A percentile compares a stretch with the other conserved stretches of the same genome.
These are phyloP conservation scores for Clarireedia hainanense DNA, from an alignment of 2,329 filamentous ascomycete genomes.

Conservation along the genomic window DNA sequence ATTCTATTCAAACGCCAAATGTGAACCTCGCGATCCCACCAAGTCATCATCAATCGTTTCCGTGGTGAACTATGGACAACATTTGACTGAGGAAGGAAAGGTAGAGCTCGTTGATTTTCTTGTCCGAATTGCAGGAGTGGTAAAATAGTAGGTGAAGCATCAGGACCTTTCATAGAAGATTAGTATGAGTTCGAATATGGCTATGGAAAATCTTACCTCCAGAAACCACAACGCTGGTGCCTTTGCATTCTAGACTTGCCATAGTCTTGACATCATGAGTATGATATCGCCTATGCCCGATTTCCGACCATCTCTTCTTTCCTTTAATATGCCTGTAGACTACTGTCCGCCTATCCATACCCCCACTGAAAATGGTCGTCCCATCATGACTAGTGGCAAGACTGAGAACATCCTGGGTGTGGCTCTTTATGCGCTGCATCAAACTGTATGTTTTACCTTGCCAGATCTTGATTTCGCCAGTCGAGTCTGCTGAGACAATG, in stretches of 20 bases:
- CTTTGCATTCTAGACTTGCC: conserved; percentile 77
- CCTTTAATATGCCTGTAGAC: conserved; percentile 65
- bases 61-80: conserved; percentile 65
- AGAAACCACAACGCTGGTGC: conserved; percentile 80
- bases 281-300: conserved; percentile 81
- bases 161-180: conserved; percentile 56
- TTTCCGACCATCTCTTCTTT: conserved; percentile 69
- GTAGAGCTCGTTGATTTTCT: conserved; percentile 74
- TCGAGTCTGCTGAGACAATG: conserved; percentile 91
- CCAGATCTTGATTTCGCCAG: conserved; percentile 89
- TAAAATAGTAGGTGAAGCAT: conserved; percentile 73
- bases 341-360: conserved; percentile 83
- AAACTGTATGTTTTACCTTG: conserved; percentile 88
- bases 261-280: conserved; percentile 93
- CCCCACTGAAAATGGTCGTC: conserved; percentile 75
- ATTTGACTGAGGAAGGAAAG: conserved; percentile 74
- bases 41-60: conserved; percentile 73
- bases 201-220: conserved; percentile 55
- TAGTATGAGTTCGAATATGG: conserved; percentile 9
- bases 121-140: conserved; percentile 70
- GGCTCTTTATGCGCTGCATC: conserved; percentile 74
- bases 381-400: conserved; percentile 78
- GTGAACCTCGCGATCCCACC: conserved; percentile 84
- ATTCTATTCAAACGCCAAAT: conserved; percentile 58
- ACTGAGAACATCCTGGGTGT: conserved; percentile 85